These are phyloP conservation scores for sunflower (Helianthus annuus) DNA, from an alignment of 129 eudicot species.

Conservation along the genomic window DNA sequence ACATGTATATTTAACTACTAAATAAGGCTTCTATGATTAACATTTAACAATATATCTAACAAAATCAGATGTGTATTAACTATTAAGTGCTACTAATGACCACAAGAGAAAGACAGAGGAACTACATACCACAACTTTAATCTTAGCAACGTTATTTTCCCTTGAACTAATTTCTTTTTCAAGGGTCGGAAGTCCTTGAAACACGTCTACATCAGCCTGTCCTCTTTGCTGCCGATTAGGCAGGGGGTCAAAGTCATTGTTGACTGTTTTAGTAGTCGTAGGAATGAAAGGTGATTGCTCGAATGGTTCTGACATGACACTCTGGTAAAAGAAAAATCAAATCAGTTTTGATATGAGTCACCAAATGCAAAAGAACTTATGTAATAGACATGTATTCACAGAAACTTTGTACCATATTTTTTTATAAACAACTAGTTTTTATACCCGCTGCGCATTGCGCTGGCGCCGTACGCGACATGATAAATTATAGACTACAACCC, in stretches of 20 bases:
- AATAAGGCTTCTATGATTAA: background rate
- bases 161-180: slow-evolving; percentile 68
- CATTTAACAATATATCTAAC: background rate
- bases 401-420: background rate
- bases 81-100: background rate
- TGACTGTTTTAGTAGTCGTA: slow-evolving; percentile 50
- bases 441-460: too few species aligned
- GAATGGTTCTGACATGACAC: slow-evolving; percentile 84
- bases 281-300: slow-evolving; percentile 86
- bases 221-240: slow-evolving; percentile 59
- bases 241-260: slow-evolving; percentile 49
- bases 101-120: background rate
- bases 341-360: slow-evolving; percentile 3
- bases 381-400: slow-evolving; percentile 10
- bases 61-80: background rate
- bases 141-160: slow-evolving; percentile 94
- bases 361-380: slow-evolving; percentile 3
- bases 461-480: too few species aligned
- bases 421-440: background rate
- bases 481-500: too few species aligned
- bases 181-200: slow-evolving; percentile 43
- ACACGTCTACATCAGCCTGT: slow-evolving; percentile 59
- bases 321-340: slow-evolving; percentile 47
- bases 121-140: slow-evolving; percentile 89
- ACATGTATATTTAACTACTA: slow-evolving; percentile 1